Base-by-base conservation (phyloP, 768 basidiomycete species). In the Mycena haematopus region DNA sequence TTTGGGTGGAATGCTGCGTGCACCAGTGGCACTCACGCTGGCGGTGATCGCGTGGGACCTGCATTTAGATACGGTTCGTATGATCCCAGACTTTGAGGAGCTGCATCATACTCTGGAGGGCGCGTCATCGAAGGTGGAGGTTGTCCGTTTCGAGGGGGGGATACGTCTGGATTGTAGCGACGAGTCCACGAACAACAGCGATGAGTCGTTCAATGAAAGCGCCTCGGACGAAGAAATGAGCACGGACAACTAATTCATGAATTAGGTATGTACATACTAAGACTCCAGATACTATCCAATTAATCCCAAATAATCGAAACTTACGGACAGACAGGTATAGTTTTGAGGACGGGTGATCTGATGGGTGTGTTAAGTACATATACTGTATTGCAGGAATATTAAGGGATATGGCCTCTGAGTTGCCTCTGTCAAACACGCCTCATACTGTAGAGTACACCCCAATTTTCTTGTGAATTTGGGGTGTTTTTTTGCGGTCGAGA, bases 41-140 rank as follows among this genome's bases (percentile, higher is more conserved):
- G 56, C 56, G 13, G 56, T 40, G 25, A 11, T 57, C 11, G 56
- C 49, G 35, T 57, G 56, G 56, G 56, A 57, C 25, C 7, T 57
- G 24, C n/a, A 15, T 15, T 35, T 2, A 17, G 45, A 38, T 3
- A 50, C 45, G 1, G 13, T 29, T 22, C 1, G 22, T 9, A 19
- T 49, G 25, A 33, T 57, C 3, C 56, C 47, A 3, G 25, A 25
- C 22, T 33, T 57, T 3, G 13, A n/a, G 19, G 56, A 47, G 14
- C 21, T 56, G 45, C 45, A n/a, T 29, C 44, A 33, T 7, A 6
- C 21, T 3, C 33, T 35, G 10, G n/a, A 35, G 50, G 7, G 21
- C 4, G 3, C n/a, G 4, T 44, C 31, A 10, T 44, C 55, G 22
- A 25, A 36, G 13, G 55, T 46, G 44, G 25, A 27, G 14, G 13